Evolutionary conservation across 1,284 basidiomycete genomes (phyloP).

Genomic region (Cryptococcus sp.): DNA sequence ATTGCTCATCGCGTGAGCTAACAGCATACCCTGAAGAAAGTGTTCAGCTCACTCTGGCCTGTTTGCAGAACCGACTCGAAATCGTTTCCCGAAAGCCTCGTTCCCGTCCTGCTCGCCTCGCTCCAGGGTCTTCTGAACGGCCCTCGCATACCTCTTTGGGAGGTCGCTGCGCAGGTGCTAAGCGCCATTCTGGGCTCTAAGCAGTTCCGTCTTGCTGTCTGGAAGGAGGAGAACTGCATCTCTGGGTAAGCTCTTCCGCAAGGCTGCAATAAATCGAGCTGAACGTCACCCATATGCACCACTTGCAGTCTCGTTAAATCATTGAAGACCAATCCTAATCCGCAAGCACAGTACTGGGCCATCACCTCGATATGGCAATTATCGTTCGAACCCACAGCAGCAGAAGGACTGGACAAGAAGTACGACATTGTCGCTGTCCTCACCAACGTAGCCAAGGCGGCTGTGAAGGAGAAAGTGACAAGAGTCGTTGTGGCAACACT

Average conservation of each 20-base stretch:
- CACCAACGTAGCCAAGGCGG: conserved; percentile 79
- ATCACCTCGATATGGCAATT: conserved; percentile 92
- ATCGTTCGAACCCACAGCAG: conserved; percentile 82
- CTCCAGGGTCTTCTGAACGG: conserved; percentile 68
- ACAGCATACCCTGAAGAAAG: background rate
- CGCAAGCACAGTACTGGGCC: conserved; percentile 96
- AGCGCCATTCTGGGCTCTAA: conserved; percentile 80
- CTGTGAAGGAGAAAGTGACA: conserved; percentile 96
- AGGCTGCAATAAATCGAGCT: background rate
- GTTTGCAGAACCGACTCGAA: conserved; percentile 46
- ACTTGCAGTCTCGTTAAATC: conserved; percentile 69
- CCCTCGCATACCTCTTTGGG: conserved; percentile 62
- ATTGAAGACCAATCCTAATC: conserved; percentile 65
- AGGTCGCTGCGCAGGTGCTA: conserved; percentile 86
- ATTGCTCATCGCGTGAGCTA: conserved; percentile 69
- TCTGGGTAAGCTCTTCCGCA: conserved; percentile 42
- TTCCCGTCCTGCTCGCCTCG: conserved; percentile 68
- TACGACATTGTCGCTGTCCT: conserved; percentile 88
- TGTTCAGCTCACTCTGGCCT: background rate
- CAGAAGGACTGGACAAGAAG: conserved; percentile 81
- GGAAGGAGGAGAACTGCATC: conserved; percentile 53
- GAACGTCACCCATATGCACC: background rate
- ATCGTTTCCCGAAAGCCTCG: conserved; percentile 59
- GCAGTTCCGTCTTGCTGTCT: conserved; percentile 64
- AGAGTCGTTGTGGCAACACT: conserved; percentile 93